Percentiles rank a stretch among this genome's conserved stretches.
phyloP scores from a whole-genome alignment of 257 asterid genomes.

The Coffea eugenioides region DNA sequence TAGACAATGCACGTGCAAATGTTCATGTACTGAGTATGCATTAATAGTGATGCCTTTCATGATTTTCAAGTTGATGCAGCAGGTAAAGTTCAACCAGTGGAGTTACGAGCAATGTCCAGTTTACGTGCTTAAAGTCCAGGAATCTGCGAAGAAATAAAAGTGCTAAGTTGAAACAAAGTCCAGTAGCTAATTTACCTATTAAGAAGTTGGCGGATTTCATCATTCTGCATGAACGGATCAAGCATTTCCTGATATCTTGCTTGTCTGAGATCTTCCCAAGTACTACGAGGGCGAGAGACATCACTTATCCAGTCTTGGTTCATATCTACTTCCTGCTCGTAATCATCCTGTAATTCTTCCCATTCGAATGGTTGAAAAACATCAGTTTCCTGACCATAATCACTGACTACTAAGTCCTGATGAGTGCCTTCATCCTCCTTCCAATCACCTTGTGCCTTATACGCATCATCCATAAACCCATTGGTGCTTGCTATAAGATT shows the following conservation, averaged over 20 bases:
- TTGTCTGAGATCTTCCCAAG: constrained; percentile 89
- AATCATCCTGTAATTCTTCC: constrained; percentile 51
- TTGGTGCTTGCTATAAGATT: constrained; percentile 23
- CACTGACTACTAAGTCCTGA: constrained; percentile 36
- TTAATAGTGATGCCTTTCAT: not conserved
- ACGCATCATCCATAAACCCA: constrained; percentile 25
- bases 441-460: constrained; percentile 24
- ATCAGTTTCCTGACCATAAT: constrained; percentile 47
- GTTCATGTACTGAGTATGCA: not conserved
- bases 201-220: constrained; percentile 71
- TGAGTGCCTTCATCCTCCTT: constrained; percentile 26
- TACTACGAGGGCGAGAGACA: constrained; percentile 84
- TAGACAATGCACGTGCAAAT: no score
- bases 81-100: not conserved
- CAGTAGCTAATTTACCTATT: constrained; percentile 46
- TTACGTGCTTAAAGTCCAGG: not conserved
- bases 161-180: not conserved
- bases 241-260: constrained; percentile 93
- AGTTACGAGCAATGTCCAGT: not conserved
- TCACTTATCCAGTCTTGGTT: constrained; percentile 66
- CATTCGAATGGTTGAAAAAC: constrained; percentile 41
- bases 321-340: constrained; percentile 33
- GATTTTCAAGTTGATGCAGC: not conserved
- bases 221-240: constrained; percentile 64
- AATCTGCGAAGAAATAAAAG: not conserved